Evolutionary conservation across 768 basidiomycete species (phyloP).

Genomic region (Termitomyces sp.): DNA sequence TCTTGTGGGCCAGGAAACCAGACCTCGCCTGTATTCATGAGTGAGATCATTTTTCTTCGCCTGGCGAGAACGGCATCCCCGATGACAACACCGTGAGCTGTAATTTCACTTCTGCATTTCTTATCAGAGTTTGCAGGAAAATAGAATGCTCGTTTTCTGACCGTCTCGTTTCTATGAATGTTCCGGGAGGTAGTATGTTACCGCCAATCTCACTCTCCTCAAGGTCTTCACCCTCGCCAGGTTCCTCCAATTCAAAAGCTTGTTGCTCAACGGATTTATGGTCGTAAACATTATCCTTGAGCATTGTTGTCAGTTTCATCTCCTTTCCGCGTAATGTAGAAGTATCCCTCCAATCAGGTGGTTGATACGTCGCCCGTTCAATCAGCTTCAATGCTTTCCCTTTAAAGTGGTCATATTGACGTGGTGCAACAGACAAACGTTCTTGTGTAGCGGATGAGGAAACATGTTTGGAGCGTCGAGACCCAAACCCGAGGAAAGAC

Average conservation of each 20-base stretch:
- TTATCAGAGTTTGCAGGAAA: slow-evolving; percentile 10
- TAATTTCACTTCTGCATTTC: slow-evolving; percentile 25
- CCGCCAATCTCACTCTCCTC: slow-evolving; percentile 6
- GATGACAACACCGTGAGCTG: slow-evolving; percentile 31
- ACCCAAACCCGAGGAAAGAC: not conserved
- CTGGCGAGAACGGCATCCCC: slow-evolving; percentile 19
- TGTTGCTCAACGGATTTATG: slow-evolving; percentile 15
- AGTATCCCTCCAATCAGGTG: slow-evolving; percentile 31
- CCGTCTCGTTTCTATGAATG: slow-evolving; percentile 53
- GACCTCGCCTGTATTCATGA: slow-evolving; percentile 49
- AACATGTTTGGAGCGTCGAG: not conserved
- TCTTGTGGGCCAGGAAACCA: slow-evolving; percentile 47
- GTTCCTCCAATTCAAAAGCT: slow-evolving; percentile 10
- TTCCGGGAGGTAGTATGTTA: slow-evolving; percentile 31
- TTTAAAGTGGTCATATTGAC: slow-evolving; percentile 10
- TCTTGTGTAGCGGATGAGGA: not conserved
- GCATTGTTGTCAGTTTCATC: slow-evolving; percentile 24
- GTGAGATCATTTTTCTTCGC: slow-evolving; percentile 14
- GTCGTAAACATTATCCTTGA: slow-evolving; percentile 1
- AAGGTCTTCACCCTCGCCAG: not conserved
- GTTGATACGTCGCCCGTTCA: slow-evolving; percentile 23
- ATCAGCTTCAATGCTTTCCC: slow-evolving; percentile 27
- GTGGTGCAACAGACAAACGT: not conserved
- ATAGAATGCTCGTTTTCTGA: slow-evolving; percentile 17
- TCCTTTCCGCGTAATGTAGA: slow-evolving; percentile 32